A percentile compares a stretch with the other conserved stretches of the same genome.
phyloP scores from a whole-genome alignment of 257 asterid genomes.

The Penstemon eatonii region DNA sequence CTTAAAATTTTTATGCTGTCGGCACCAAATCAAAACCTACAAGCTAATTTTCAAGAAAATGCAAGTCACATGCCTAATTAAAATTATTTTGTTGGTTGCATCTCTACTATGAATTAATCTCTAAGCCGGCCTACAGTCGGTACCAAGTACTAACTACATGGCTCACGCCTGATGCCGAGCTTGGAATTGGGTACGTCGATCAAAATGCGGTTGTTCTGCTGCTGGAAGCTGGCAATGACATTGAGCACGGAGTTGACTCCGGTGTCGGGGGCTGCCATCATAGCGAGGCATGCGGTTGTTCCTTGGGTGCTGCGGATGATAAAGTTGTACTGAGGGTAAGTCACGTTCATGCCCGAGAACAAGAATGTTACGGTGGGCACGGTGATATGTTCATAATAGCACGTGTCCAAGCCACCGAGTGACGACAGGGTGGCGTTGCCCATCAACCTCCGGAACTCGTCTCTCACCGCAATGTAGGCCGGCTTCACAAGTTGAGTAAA shows the following conservation, averaged over 20 bases:
- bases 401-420: slow-evolving; percentile 72
- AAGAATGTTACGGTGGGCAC: slow-evolving; percentile 47
- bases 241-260: slow-evolving; percentile 73
- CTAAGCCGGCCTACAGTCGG: no score
- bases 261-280: slow-evolving; percentile 75
- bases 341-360: slow-evolving; percentile 61
- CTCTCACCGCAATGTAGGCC: slow-evolving; percentile 59
- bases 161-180: slow-evolving; percentile 70
- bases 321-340: slow-evolving; percentile 57
- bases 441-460: slow-evolving; percentile 59
- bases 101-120: no score
- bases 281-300: slow-evolving; percentile 69
- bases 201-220: slow-evolving; percentile 78
- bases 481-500: slow-evolving; percentile 52
- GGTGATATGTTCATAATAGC: slow-evolving; percentile 48
- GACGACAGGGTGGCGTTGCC: slow-evolving; percentile 48
- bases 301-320: slow-evolving; percentile 62
- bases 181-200: slow-evolving; percentile 68
- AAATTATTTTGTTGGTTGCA: neutral
- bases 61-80: neutral
- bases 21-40: neutral
- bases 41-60: neutral
- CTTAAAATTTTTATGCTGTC: no score
- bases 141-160: slow-evolving; percentile 30
- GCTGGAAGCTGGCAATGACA: slow-evolving; percentile 83